Percentiles rank a stretch among this genome's conserved stretches.
Conservation (phyloP, 2,329 filamentous ascomycete genomes). For the Colletotrichum graminicola region DNA sequence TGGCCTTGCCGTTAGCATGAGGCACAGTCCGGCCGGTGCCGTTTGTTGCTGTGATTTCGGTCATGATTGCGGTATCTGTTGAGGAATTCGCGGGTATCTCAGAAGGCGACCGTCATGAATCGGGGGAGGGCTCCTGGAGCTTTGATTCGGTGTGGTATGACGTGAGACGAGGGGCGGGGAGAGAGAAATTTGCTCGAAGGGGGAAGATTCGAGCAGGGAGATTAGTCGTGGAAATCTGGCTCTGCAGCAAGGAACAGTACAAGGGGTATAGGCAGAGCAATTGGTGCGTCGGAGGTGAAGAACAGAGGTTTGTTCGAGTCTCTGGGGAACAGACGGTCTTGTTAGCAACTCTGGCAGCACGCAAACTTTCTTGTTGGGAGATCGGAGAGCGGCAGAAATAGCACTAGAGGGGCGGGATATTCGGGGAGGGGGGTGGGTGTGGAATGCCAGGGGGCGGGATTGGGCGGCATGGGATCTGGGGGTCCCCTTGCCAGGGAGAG, state of each 20-base stretch:
- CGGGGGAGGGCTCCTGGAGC: conserved; percentile 37
- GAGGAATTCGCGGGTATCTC: conserved; percentile 39
- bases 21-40: conserved; percentile 64
- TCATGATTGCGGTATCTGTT: conserved; percentile 56
- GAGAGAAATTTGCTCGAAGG: conserved; percentile 27
- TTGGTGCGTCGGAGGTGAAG: conserved; percentile 31
- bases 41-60: conserved; percentile 59
- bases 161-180: conserved; percentile 8
- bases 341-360: conserved; percentile 30
- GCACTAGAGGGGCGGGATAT: conserved; percentile 14
- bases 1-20: conserved; percentile 68
- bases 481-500: conserved; percentile 10
- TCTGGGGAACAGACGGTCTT: conserved; percentile 23
- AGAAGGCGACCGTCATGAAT: conserved; percentile 42
- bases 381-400: neutral
- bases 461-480: conserved; percentile 5
- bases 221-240: conserved; percentile 34
- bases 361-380: conserved; percentile 42
- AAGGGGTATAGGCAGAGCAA: conserved; percentile 38
- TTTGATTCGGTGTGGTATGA: conserved; percentile 18
- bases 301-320: conserved; percentile 39
- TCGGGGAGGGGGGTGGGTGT: neutral
- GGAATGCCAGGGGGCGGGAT: conserved; percentile 34
- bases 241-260: conserved; percentile 33
- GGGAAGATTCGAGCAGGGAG: conserved; percentile 38